Conservation (phyloP, 1,284 basidiomycete genomes). For the Fomitopsis schrenkii region DNA sequence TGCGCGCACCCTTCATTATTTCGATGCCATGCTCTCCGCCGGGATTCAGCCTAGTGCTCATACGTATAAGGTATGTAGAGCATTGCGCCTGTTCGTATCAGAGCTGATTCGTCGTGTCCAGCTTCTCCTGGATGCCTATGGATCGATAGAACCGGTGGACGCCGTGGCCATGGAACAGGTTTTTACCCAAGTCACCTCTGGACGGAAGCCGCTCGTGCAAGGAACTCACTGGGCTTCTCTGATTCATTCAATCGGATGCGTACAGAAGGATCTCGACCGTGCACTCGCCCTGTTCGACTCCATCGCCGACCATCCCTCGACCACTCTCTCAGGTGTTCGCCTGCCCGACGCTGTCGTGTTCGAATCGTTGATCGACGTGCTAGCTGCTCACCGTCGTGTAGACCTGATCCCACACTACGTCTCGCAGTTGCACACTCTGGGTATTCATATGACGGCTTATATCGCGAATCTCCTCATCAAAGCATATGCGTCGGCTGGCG, state of each 20-base stretch:
- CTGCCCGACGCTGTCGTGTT: slow-evolving; percentile 85
- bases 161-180: slow-evolving; percentile 71
- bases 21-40: slow-evolving; percentile 62
- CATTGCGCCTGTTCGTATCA: not conserved
- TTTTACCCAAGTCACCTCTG: slow-evolving; percentile 57
- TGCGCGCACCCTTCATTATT: slow-evolving; percentile 74
- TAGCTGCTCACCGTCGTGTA: slow-evolving; percentile 75
- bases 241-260: slow-evolving; percentile 89
- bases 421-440: slow-evolving; percentile 55
- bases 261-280: slow-evolving; percentile 72
- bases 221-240: slow-evolving; percentile 91
- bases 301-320: slow-evolving; percentile 53
- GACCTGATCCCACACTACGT: slow-evolving; percentile 78
- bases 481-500: slow-evolving; percentile 74
- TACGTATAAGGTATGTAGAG: slow-evolving; percentile 79
- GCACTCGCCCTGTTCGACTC: slow-evolving; percentile 81
- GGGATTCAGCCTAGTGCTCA: slow-evolving; percentile 78
- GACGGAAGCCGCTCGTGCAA: slow-evolving; percentile 57
- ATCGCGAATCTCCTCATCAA: slow-evolving; percentile 93
- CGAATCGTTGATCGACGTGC: slow-evolving; percentile 88
- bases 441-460: slow-evolving; percentile 92
- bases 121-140: slow-evolving; percentile 91
- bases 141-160: slow-evolving; percentile 82
- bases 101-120: slow-evolving; percentile 24
- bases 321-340: slow-evolving; percentile 22